Conservation (phyloP, 2,329 filamentous ascomycete genomes). For the Lasiodiplodia theobromae region DNA sequence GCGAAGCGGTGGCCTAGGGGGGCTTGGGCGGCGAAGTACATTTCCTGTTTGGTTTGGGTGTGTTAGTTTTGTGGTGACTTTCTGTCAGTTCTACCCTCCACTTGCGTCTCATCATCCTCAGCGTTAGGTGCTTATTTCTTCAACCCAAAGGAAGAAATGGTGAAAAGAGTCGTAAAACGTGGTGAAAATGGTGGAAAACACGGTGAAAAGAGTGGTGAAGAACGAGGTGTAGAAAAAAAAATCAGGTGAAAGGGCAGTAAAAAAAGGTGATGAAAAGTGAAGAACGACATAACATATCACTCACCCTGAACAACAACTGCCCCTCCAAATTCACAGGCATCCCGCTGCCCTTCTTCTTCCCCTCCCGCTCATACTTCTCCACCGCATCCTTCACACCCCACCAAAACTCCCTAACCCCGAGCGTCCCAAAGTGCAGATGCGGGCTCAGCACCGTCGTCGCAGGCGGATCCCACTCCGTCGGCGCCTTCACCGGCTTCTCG, state of each 20-base stretch:
- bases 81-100: too few relatives aligned
- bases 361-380: slow-evolving; percentile 62
- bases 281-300: neutral
- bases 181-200: too few relatives aligned
- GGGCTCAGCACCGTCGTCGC: slow-evolving; percentile 77
- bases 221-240: too few relatives aligned
- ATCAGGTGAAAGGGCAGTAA: too few relatives aligned
- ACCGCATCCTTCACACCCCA: slow-evolving; percentile 72
- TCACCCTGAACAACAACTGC: slow-evolving; percentile 71
- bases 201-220: too few relatives aligned
- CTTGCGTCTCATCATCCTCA: too few relatives aligned
- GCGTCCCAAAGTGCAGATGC: slow-evolving; percentile 75
- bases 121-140: too few relatives aligned
- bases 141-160: neutral
- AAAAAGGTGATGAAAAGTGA: too few relatives aligned
- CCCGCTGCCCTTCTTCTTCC: slow-evolving; percentile 47
- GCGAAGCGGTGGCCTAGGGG: slow-evolving; percentile 68
- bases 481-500: slow-evolving; percentile 77
- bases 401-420: slow-evolving; percentile 76
- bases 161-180: too few relatives aligned
- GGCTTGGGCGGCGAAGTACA: slow-evolving; percentile 83
- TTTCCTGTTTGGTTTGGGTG: slow-evolving; percentile 57
- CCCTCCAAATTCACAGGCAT: slow-evolving; percentile 75
- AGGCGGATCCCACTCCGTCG: slow-evolving; percentile 75
- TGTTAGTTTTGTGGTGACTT: neutral